Percentiles rank a stretch among this genome's conserved stretches.
Conservation (phyloP, 495 filamentous ascomycete species). For the Penicillium bialowiezense region DNA sequence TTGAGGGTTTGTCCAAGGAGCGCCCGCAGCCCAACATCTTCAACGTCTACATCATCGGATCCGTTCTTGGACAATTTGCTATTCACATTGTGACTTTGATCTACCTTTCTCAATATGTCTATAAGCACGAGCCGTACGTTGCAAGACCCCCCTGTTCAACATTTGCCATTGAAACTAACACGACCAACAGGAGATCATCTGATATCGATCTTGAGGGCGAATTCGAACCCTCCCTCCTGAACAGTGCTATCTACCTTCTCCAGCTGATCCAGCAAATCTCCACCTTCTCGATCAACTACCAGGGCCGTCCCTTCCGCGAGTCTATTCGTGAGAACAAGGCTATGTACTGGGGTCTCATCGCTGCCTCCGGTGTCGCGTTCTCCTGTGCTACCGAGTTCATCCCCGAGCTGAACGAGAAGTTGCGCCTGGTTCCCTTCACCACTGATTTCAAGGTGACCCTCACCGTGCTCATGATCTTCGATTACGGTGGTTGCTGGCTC, state of each 20-base stretch:
- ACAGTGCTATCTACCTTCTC: conserved; percentile 94
- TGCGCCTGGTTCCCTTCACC: conserved; percentile 90
- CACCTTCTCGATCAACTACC: conserved; percentile 99
- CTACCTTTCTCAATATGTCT: conserved; percentile 89
- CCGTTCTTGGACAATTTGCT: conserved; percentile 95
- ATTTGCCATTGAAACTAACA: conserved; percentile 20
- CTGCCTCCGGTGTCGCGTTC: conserved; percentile 86
- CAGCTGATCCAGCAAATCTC: conserved; percentile 99
- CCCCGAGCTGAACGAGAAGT: conserved; percentile 90
- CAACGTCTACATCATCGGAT: conserved; percentile 98
- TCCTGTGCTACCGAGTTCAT: conserved; percentile 95
- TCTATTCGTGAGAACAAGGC: conserved; percentile 90
- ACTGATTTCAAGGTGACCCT: conserved; percentile 86
- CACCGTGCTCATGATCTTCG: conserved; percentile 80
- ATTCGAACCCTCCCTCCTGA: conserved; percentile 90
- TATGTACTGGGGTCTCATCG: conserved; percentile 96
- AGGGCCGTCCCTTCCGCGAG: conserved; percentile 96
- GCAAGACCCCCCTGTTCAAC: neutral
- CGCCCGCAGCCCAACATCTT: conserved; percentile 98
- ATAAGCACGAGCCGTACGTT: conserved; percentile 75
- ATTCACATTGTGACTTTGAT: conserved; percentile 93
- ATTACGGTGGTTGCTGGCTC: conserved; percentile 84
- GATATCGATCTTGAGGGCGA: conserved; percentile 91
- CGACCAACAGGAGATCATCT: conserved; percentile 55
- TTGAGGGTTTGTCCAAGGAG: conserved; percentile 94